phyloP scores from a whole-genome alignment of 805 yeast genomes.

The Kazachstania kunashirensis region DNA sequence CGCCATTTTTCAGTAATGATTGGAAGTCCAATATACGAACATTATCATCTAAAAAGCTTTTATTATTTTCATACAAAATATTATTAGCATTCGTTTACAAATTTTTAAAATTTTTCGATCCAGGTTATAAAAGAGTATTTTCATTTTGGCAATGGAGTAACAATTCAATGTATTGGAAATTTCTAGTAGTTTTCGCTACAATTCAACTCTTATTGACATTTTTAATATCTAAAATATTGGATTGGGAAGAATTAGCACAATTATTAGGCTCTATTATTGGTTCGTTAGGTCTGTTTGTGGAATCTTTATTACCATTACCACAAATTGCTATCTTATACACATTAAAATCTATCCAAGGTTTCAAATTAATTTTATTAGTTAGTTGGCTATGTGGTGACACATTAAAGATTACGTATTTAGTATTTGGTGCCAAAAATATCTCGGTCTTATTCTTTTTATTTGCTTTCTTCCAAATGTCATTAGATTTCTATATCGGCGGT shows the following conservation, averaged over 20 bases:
- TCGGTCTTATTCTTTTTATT: conserved; percentile 57
- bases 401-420: conserved; percentile 60
- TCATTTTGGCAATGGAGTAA: conserved; percentile 84
- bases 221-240: conserved; percentile 24
- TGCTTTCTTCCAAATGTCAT: conserved; percentile 66
- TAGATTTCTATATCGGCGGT: conserved; percentile 63
- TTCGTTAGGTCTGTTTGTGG: conserved; percentile 56
- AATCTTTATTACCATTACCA: conserved; percentile 65
- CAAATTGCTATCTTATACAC: conserved; percentile 64
- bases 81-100: conserved; percentile 29
- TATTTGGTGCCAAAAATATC: conserved; percentile 67
- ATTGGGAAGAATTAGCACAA: conserved; percentile 41
- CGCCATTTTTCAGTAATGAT: conserved; percentile 19
- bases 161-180: conserved; percentile 50
- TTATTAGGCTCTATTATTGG: conserved; percentile 49
- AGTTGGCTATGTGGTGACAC: conserved; percentile 89
- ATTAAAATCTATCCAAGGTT: conserved; percentile 62
- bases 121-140: conserved; percentile 52
- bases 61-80: conserved; percentile 20
- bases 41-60: conserved; percentile 14
- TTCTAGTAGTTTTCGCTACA: conserved; percentile 39
- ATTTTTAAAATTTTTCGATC: conserved; percentile 55
- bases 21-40: conserved; percentile 22
- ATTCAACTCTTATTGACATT: conserved; percentile 30
- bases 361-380: conserved; percentile 60